Evolutionary conservation across 2,329 filamentous ascomycete genomes (phyloP), one percentile per base, ranked within the genome.

Genomic region (Neoascochyta sp.): DNA sequence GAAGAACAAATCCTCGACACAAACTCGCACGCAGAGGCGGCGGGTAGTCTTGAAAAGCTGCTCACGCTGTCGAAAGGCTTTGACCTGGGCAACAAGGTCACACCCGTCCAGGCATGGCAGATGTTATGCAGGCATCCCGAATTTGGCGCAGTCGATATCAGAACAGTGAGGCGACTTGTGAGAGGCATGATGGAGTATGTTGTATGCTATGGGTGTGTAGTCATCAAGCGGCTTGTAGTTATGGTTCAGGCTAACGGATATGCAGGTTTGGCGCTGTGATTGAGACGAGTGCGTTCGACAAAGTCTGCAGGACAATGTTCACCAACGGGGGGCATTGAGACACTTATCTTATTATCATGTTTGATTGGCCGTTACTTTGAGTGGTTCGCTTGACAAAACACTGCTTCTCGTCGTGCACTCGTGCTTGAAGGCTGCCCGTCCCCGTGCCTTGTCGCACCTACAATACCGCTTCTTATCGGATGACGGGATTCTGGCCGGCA

Each of bases 51-150:
- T 4, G 44, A 54, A 14, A 44, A 42, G 7, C 32, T 57, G 5
- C 36, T 53, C 9, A 20, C 29, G 8, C 31, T 50, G 11, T 45
- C 45, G 5, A 30, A 16, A 11, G 41, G 24, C 19, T 52, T 42
- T 32, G 37, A 24, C 22, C 47, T 45, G 9, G 36, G 43, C 4
- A 45, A 45, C 7, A 54, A 60, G 15, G 32, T 63, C 7, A 63
- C 60, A 3, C 62, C 60, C 1, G 45, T 64, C 1, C 60, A 64
- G 27, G 60, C 53, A 3, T 63, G 60, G 61, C 47, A 57, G 23
- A 36, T 49, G 13, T 47, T 64, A 7, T 43, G 43, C 9, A 26
- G 33, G 13, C 49, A 51, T 33, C 35, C 43, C 3, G 41, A 41
- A 7, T 54, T 61, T 28, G 16, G 27, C 1, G 21, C 16, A 9